These are phyloP conservation scores for Nicotiana undulata DNA, from an alignment of 257 asterid genomes.

Conservation along the genomic window DNA sequence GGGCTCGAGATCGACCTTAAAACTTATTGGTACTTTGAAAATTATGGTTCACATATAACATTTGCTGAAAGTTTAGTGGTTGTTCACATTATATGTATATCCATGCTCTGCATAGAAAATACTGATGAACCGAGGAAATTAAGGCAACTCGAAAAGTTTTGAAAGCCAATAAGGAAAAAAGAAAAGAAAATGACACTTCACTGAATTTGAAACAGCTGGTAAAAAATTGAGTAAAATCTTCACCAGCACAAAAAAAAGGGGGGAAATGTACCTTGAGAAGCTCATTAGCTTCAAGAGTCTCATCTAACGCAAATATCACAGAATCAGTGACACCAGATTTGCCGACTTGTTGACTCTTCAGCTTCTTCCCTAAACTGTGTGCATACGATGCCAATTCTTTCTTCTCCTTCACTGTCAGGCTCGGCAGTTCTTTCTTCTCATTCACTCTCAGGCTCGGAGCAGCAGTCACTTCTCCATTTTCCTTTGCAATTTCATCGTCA, in stretches of 20 bases:
- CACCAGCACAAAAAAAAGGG: not conserved
- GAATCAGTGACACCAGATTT: constrained; percentile 80
- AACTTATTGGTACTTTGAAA: too few species aligned
- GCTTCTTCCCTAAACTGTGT: constrained; percentile 79
- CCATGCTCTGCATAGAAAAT: too few species aligned
- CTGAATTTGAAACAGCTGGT: not conserved
- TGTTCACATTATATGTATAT: not conserved
- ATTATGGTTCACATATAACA: too few species aligned
- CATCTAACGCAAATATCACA: constrained; percentile 60
- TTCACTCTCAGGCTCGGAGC: not conserved
- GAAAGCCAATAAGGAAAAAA: not conserved
- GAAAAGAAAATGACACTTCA: too few species aligned
- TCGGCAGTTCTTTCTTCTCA: constrained; percentile 26
- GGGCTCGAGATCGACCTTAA: not conserved
- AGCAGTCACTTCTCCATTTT: constrained; percentile 14
- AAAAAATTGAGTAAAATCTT: not conserved
- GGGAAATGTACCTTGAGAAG: constrained; percentile 62
- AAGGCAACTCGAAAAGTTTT: not conserved
- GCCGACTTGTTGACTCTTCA: constrained; percentile 85
- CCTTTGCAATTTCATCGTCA: constrained; percentile 16
- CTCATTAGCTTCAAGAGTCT: constrained; percentile 90
- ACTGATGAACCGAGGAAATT: not conserved
- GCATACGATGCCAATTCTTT: constrained; percentile 80
- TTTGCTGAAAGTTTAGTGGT: too few species aligned
- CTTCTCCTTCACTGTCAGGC: constrained; percentile 68